Evolutionary conservation across 495 filamentous ascomycete genomes (phyloP), one percentile per base, ranked within the genome.

Genomic region (Lepraria neglecta): DNA sequence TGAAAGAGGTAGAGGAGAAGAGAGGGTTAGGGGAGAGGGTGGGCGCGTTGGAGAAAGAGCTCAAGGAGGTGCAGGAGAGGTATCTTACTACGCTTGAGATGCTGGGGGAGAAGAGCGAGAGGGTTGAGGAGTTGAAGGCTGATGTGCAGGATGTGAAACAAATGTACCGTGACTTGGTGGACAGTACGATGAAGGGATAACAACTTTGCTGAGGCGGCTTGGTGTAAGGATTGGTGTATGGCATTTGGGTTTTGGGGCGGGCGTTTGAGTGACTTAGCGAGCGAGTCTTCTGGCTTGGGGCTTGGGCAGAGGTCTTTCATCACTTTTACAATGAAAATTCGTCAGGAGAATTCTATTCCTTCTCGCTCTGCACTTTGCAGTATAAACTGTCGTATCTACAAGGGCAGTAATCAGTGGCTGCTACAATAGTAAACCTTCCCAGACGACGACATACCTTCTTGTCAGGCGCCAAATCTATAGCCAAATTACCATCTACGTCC

Each of bases 41-140:
- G 12, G 77, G 77, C 45, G 81, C 79, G 58, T 70, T 96, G 3
- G 87, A 96, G 71, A 74, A 71, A 51, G 83, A 87, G 62, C 72
- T 92, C 19, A 73, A 73, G 54, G 74, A 75, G 38, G 61, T 80
- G 28, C 79, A 83, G 64, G 75, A 81, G 65, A 77, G 92, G 66
- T 96, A 97, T 70, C 84, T 92, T 72, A 94, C 91, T 1, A 92
- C 89, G 48, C 76, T 98, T 46, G 92, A 97, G 77, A 87, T 98
- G 87, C 73, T 97, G 44, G 94, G 94, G 12, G 94, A 98, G 81
- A 96, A 95, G 84, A 95, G 89, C 69, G 94, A 97, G 79, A 74
- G 84, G 70, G 91, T 95, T 15, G 90, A 96, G 64, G 92, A 97
- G 78, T 76, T 99, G 56, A 81, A 82, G 71, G 86, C 86, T 40